Evolutionary conservation across 495 filamentous ascomycete genomes (phyloP).

Genomic region (Jackrogersella minutella): DNA sequence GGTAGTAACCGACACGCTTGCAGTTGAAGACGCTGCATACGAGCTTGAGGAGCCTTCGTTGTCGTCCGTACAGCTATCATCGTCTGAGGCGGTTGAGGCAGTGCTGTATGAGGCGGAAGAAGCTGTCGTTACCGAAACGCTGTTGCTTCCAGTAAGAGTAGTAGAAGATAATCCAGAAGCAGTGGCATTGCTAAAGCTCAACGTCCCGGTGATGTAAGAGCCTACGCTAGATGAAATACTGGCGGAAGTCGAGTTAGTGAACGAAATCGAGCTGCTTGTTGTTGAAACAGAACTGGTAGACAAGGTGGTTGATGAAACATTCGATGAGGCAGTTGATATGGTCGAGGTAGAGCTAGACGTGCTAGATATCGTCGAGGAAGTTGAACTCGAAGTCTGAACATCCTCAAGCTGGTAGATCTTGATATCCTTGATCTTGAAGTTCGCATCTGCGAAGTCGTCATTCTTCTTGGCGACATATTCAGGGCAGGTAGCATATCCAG

Average conservation of each 20-base stretch:
- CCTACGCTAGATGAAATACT: neutral
- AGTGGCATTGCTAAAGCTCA: neutral
- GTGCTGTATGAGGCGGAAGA: slow-evolving; percentile 17
- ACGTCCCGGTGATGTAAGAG: neutral
- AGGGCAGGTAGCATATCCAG: slow-evolving; percentile 52
- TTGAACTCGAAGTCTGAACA: slow-evolving; percentile 44
- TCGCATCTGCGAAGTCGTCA: slow-evolving; percentile 60
- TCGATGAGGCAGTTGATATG: neutral
- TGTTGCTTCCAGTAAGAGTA: neutral
- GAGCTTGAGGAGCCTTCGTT: slow-evolving; percentile 13
- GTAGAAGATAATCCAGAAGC: neutral
- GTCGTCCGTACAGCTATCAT: slow-evolving; percentile 25
- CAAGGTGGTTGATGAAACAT: neutral
- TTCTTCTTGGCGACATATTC: slow-evolving; percentile 68
- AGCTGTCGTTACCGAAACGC: slow-evolving; percentile 11
- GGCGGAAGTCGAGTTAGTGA: neutral
- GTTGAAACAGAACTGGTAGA: neutral
- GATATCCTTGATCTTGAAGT: slow-evolving; percentile 65
- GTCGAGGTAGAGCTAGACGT: too few species aligned
- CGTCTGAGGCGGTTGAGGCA: slow-evolving; percentile 14
- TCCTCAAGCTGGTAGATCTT: slow-evolving; percentile 54
- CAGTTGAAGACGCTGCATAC: slow-evolving; percentile 11
- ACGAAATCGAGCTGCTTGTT: neutral
- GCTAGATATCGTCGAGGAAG: slow-evolving; percentile 23
- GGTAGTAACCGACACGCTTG: slow-evolving; percentile 17